phyloP scores from a whole-genome alignment of 306 rosid genomes.

The Malus sieversii region DNA sequence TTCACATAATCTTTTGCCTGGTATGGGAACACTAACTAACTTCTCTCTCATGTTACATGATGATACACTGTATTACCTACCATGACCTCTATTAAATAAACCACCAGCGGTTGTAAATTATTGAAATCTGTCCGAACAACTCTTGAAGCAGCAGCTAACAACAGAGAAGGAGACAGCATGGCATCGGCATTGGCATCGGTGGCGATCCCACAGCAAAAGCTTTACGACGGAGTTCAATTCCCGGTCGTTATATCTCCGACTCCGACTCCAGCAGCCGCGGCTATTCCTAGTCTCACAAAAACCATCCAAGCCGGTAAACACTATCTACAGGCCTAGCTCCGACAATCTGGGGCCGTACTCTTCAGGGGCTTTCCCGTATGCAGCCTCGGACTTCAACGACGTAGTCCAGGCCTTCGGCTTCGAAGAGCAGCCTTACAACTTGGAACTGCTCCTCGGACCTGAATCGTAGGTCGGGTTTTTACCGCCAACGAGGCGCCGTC shows the following conservation, averaged over 20 bases:
- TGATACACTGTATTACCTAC: too few species aligned
- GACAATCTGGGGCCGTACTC: slow-evolving; percentile 57
- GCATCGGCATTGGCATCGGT: slow-evolving; percentile 15
- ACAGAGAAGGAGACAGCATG: background rate
- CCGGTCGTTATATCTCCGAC: slow-evolving; percentile 31
- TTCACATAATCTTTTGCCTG: too few species aligned
- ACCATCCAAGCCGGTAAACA: slow-evolving; percentile 38
- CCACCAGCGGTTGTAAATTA: too few species aligned
- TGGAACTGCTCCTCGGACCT: slow-evolving; percentile 76
- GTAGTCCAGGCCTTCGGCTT: slow-evolving; percentile 67
- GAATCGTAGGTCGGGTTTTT: slow-evolving; percentile 70
- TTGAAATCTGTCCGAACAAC: too few species aligned
- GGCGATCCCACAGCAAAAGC: slow-evolving; percentile 54
- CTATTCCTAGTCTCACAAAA: slow-evolving; percentile 17
- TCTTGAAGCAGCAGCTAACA: too few species aligned
- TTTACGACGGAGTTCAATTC: slow-evolving; percentile 39
- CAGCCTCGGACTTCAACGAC: slow-evolving; percentile 70
- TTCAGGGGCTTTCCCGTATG: slow-evolving; percentile 47
- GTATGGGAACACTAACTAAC: too few species aligned
- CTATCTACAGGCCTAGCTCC: slow-evolving; percentile 42
- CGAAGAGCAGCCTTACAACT: slow-evolving; percentile 74
- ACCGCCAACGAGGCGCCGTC: slow-evolving; percentile 93
- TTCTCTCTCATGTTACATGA: too few species aligned
- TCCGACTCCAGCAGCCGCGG: slow-evolving; percentile 14
- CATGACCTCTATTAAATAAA: too few species aligned